Evolutionary conservation across 805 yeast genomes (phyloP), one percentile per base, ranked within the genome.

Genomic region (Ascoidea tarda): DNA sequence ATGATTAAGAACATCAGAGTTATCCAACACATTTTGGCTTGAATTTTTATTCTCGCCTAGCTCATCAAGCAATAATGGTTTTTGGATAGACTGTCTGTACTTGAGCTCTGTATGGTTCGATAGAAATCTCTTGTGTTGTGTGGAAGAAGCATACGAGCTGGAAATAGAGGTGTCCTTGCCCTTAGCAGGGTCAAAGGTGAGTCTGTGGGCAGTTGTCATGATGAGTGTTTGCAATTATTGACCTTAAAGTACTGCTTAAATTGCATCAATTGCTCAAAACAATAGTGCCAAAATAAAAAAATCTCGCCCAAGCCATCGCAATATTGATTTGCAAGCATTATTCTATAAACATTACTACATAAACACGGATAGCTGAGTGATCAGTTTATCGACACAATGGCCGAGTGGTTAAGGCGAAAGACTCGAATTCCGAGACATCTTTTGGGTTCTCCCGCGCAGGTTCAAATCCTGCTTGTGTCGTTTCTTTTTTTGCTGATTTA

Each of bases 171-270:
- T 32, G 31, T 54, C 54, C 46, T 56, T 56, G 5, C 57, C 58
- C 44, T 54, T 54, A 5, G 58, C 58, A 16, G 54, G 57, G 12
- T 54, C 51, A 44, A 54, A 54, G 2, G 58, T 56, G 1, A 55
- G 57, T 48, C 58, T 52, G 32, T 56, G 58, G 28, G 58, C 58
- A 12, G 58, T 56, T 14, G 58, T 56, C 58, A 56, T 56, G 8
- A 6, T 46, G 32, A 21, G 28, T 21, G 28, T 3, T 21, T 21
- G 28, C 28, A 21, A 21, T 21, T 21, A 21, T 21, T 21, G 28
- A 21, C 28, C 28, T 21, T 21, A 21, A 21, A 21, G 28, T 21
- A 21, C 3, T 21, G 28, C 28, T 21, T 21, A 21, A 3, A 21
- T 21, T 21, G 28, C 28, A 21, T 21, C 28, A 21, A 21, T 21